Percentiles rank a stretch among this genome's conserved stretches.
phyloP scores from a whole-genome alignment of 1,284 basidiomycete genomes.

The Ceratobasidium sp. region DNA sequence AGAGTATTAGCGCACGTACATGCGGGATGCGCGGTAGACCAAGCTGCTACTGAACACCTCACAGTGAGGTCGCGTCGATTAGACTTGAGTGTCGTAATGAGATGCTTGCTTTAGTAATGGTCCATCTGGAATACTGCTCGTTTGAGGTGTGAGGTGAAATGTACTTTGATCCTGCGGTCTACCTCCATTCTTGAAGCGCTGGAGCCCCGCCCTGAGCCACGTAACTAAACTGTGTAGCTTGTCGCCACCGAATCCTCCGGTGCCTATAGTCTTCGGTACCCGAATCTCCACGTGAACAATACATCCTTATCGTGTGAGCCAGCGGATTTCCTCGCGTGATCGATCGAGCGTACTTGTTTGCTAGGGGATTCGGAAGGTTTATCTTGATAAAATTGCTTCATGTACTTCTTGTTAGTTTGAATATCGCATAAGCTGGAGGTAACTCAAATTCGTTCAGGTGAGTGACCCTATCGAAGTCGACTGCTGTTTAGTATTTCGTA shows the following conservation, averaged over 20 bases:
- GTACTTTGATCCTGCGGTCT: neutral
- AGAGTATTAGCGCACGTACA: conserved; percentile 11
- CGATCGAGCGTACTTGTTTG: conserved; percentile 36
- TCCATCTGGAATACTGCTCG: too few relatives aligned
- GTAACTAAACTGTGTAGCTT: conserved; percentile 34
- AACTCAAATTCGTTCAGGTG: conserved; percentile 12
- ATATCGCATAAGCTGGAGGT: conserved; percentile 29
- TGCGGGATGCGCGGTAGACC: conserved; percentile 19
- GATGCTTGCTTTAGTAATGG: conserved; percentile 29
- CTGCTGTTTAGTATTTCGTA: conserved; percentile 20
- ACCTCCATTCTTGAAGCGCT: conserved; percentile 29
- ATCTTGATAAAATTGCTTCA: conserved; percentile 16
- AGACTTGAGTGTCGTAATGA: conserved; percentile 37
- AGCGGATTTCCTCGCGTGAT: conserved; percentile 33
- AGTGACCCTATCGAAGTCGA: neutral
- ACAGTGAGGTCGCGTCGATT: conserved; percentile 21
- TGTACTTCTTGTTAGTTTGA: conserved; percentile 12
- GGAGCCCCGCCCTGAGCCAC: conserved; percentile 30
- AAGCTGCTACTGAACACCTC: conserved; percentile 31
- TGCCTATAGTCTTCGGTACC: conserved; percentile 32
- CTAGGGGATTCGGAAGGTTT: conserved; percentile 37
- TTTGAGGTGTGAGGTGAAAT: too few relatives aligned
- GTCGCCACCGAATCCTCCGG: conserved; percentile 31
- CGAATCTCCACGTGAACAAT: conserved; percentile 33
- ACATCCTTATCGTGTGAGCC: conserved; percentile 31